These are phyloP conservation scores for Leccinum subrobustum DNA, from an alignment of 1,284 basidiomycete genomes.

Conservation along the genomic window DNA sequence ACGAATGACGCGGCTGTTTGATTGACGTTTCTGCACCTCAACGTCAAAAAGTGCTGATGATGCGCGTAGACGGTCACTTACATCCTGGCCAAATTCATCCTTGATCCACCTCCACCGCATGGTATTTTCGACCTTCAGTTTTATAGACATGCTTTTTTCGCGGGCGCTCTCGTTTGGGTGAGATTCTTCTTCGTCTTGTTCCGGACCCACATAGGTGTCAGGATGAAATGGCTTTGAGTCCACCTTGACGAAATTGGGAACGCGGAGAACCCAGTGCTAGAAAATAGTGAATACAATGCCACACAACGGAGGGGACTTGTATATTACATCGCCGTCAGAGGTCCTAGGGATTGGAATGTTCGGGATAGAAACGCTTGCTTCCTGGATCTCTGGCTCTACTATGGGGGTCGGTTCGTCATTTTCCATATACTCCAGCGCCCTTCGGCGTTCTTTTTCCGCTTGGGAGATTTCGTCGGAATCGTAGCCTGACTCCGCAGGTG, in stretches of 20 bases:
- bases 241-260: constrained; percentile 83
- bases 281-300: constrained; percentile 5
- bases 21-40: constrained; percentile 64
- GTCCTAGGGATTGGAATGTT: constrained; percentile 74
- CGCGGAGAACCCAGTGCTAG: constrained; percentile 79
- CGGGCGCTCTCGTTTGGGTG: constrained; percentile 53
- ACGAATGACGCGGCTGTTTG: constrained; percentile 83
- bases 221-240: constrained; percentile 82
- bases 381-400: constrained; percentile 51
- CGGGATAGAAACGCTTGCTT: constrained; percentile 73
- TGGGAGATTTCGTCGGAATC: constrained; percentile 68
- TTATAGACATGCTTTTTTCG: constrained; percentile 76
- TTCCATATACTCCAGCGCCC: constrained; percentile 79
- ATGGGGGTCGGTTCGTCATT: constrained; percentile 63
- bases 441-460: constrained; percentile 64
- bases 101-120: constrained; percentile 88
- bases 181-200: constrained; percentile 70
- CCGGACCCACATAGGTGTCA: constrained; percentile 77
- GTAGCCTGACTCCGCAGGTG: constrained; percentile 50
- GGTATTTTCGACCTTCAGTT: constrained; percentile 87
- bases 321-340: constrained; percentile 67
- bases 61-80: constrained; percentile 38
- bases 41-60: constrained; percentile 4
- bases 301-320: background rate
- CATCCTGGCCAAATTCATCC: constrained; percentile 66